These are phyloP conservation scores for Botrytis medusae DNA, from an alignment of 2,329 filamentous ascomycete species.

Conservation along the genomic window DNA sequence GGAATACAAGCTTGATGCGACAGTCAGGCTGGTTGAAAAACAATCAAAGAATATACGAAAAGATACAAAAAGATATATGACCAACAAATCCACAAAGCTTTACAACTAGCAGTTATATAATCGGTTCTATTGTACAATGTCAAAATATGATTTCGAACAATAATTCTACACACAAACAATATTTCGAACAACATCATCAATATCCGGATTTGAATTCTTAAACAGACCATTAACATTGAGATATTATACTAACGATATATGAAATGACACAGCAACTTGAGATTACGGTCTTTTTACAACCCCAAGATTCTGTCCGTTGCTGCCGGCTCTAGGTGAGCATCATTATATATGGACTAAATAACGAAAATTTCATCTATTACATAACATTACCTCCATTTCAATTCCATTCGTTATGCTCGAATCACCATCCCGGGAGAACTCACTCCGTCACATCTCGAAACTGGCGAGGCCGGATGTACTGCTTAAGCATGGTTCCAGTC, in stretches of 20 bases:
- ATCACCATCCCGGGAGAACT: neutral
- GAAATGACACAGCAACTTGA: neutral
- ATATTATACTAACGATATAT: neutral
- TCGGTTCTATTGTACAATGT: neutral
- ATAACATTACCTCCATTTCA: neutral
- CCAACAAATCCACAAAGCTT: neutral
- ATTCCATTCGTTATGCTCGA: neutral
- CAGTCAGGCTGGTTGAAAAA: neutral
- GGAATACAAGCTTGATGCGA: neutral
- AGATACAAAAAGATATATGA: no score
- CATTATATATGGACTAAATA: neutral
- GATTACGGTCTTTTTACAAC: neutral
- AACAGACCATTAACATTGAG: neutral
- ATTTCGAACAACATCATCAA: fast-evolving
- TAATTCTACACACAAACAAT: neutral
- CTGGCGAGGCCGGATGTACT: neutral
- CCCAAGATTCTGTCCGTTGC: neutral
- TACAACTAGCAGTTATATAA: neutral
- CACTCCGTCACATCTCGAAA: neutral
- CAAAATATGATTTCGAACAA: neutral
- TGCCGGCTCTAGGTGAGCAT: neutral
- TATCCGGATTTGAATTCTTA: neutral
- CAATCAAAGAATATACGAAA: no score
- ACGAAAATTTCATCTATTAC: neutral
- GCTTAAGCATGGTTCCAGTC: neutral